These are phyloP conservation scores for Plasmodium gallinaceum DNA, from an alignment of 169 alveolate species.

Conservation along the genomic window DNA sequence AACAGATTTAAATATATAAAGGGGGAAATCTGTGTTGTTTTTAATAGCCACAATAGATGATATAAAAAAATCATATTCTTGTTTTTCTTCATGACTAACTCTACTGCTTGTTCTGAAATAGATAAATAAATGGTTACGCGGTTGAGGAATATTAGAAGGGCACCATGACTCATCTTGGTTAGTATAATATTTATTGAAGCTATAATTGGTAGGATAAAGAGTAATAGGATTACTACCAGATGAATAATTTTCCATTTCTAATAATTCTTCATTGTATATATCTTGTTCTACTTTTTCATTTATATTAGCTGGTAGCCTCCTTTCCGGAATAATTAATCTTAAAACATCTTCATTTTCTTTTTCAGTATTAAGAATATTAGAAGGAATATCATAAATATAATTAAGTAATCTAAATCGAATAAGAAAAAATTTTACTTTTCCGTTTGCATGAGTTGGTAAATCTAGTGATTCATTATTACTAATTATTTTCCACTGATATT, in stretches of 20 bases:
- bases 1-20: constrained; percentile 58
- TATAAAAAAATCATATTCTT: constrained; percentile 65
- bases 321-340: constrained; percentile 65
- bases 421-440: constrained; percentile 64
- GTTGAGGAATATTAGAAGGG: constrained; percentile 64
- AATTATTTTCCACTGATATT: constrained; percentile 64
- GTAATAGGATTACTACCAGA: constrained; percentile 19
- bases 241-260: constrained; percentile 36
- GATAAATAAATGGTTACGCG: constrained; percentile 58
- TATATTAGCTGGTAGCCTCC: constrained; percentile 69
- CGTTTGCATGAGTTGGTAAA: constrained; percentile 73
- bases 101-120: constrained; percentile 64
- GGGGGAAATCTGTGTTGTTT: constrained; percentile 72
- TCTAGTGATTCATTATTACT: constrained; percentile 71
- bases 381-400: constrained; percentile 73
- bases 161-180: constrained; percentile 46
- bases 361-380: constrained; percentile 54
- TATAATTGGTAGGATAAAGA: constrained; percentile 49
- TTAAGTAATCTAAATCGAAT: constrained; percentile 65
- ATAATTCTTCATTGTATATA: constrained; percentile 42
- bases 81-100: constrained; percentile 75
- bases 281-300: constrained; percentile 63
- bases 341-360: constrained; percentile 61
- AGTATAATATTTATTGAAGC: constrained; percentile 18
- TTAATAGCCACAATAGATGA: constrained; percentile 73